Conservation (phyloP, 179 eudicot species). For the Patellifolia procumbens region DNA sequence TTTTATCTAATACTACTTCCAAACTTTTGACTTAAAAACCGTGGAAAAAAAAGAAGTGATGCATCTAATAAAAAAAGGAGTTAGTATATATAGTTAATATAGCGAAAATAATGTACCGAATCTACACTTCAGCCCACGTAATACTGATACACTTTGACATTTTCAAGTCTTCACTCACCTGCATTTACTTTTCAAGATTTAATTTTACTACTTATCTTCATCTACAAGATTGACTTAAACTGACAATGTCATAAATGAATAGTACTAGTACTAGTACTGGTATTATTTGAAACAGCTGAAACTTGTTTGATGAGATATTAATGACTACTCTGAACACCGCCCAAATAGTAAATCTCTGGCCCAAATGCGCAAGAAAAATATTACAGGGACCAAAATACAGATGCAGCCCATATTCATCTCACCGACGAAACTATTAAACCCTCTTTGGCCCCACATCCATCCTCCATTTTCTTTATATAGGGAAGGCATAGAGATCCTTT, state of each 20-base stretch:
- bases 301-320: background rate
- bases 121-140: background rate
- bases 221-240: background rate
- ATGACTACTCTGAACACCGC: background rate
- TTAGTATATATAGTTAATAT: too few species aligned
- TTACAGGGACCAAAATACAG: constrained; percentile 1
- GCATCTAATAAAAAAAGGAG: too few species aligned
- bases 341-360: background rate
- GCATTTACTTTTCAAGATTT: background rate
- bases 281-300: background rate
- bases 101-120: background rate
- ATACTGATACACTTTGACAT: background rate
- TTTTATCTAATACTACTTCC: too few species aligned
- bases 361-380: background rate
- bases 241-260: background rate
- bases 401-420: background rate
- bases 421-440: constrained; percentile 10
- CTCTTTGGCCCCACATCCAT: background rate
- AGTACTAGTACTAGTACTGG: background rate
- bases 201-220: background rate
- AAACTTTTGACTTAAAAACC: too few species aligned
- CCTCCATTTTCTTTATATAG: background rate
- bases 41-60: too few species aligned
- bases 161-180: background rate
- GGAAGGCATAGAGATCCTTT: too few species aligned